phyloP scores from a whole-genome alignment of 2,329 filamentous ascomycete species.

The Hypoxylon rubiginosum region DNA sequence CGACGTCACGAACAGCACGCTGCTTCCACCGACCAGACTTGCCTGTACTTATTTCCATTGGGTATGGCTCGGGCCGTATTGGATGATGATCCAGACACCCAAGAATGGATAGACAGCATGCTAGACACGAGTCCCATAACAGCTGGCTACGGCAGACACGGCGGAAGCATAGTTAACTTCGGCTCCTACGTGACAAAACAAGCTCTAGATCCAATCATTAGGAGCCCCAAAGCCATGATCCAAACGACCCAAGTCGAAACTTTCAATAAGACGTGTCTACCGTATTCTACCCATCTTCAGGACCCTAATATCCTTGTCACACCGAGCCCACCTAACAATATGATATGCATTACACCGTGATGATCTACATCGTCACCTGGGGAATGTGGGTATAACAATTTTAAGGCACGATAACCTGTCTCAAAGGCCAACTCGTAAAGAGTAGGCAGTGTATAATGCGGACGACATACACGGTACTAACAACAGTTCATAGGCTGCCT shows the following conservation, averaged over 20 bases:
- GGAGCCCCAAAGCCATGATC: background rate
- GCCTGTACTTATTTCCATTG: conserved; percentile 40
- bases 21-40: conserved; percentile 30
- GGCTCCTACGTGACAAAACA: conserved; percentile 34
- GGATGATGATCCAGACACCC: conserved; percentile 25
- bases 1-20: conserved; percentile 30
- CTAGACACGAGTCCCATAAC: conserved; percentile 38
- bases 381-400: background rate
- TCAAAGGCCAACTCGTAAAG: background rate
- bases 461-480: conserved; percentile 7
- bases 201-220: conserved; percentile 21
- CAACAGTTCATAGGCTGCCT: background rate
- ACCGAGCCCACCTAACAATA: background rate
- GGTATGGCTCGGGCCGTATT: conserved; percentile 41
- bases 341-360: background rate
- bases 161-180: conserved; percentile 36
- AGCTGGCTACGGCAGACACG: conserved; percentile 32
- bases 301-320: background rate
- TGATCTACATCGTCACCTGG: background rate
- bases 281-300: background rate
- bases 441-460: background rate
- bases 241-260: background rate
- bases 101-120: conserved; percentile 38
- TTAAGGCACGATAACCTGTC: background rate
- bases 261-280: background rate